phyloP scores from a whole-genome alignment of 108 stramenopile genomes.

The Nitzschia palea region DNA sequence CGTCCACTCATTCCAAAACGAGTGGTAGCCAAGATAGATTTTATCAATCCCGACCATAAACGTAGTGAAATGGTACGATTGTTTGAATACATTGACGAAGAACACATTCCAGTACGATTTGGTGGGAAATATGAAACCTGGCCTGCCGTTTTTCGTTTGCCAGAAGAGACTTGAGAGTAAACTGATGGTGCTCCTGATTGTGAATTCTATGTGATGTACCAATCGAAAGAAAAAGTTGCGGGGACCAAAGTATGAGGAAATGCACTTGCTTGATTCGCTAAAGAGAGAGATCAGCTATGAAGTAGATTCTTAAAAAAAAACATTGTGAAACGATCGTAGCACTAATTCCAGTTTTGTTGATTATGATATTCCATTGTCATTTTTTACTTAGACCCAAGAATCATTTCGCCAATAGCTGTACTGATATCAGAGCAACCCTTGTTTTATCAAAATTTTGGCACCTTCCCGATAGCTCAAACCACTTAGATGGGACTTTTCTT shows the following conservation, averaged over 20 bases:
- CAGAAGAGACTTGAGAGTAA: neutral
- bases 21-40: conserved; percentile 21
- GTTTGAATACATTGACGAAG: conserved; percentile 20
- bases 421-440: neutral
- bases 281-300: too few species aligned
- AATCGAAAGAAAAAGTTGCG: too few species aligned
- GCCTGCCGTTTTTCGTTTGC: conserved; percentile 4
- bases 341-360: too few species aligned
- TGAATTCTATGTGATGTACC: too few species aligned
- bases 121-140: conserved; percentile 21
- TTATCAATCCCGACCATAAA: conserved; percentile 7
- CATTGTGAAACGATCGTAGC: too few species aligned
- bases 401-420: too few species aligned
- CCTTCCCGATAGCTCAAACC: conserved; percentile 13
- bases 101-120: conserved; percentile 22
- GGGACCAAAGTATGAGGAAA: too few species aligned
- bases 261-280: too few species aligned
- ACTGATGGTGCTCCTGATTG: too few species aligned
- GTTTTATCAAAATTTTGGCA: neutral
- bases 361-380: too few species aligned
- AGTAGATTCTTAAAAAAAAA: too few species aligned
- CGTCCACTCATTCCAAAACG: conserved; percentile 23
- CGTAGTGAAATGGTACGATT: conserved; percentile 8
- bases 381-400: too few species aligned
- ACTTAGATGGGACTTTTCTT: conserved; percentile 6